Base-by-base conservation (phyloP, 2,329 filamentous ascomycete genomes). In the Aspergillus hortae region DNA sequence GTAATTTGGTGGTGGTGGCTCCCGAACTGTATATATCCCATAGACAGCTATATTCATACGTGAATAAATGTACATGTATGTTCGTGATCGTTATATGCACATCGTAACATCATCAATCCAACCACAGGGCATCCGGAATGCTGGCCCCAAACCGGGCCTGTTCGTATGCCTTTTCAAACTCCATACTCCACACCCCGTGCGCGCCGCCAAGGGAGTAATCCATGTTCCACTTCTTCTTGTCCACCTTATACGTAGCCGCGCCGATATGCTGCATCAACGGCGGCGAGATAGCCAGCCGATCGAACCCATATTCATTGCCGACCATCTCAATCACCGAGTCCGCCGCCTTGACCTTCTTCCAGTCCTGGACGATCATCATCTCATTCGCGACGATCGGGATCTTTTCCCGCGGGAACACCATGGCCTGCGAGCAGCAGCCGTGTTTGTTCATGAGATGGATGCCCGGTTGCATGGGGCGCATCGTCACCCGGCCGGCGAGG, bases 391-490 rank as follows among this genome's bases (percentile, higher is more conserved):
- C 49, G n/a, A 23, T 33, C 1, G 61, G 59, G 1, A 59, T 49
- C n/a, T 52, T 54, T n/a, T 58, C 54, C 3, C 68, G 68, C 1
- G 74, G 72, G 44, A 75, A 77, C 12, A 77, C 63, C 3, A 77
- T 65, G 5, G 67, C 75, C 61, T 78, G 75, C 6, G 69, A 68
- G 55, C 74, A 77, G 58, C 74, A 77, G 11, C 73, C 74, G 45
- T 69, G 73, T 6, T 65, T 54, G n/a, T 72, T 63, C 74, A 77
- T 77, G 19, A 64, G 51, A 47, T 70, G 67, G 6, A 78, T 60
- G 4, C 74, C 74, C 5, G 57, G 52, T 2, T 65, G 57, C 46
- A 70, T 63, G 2, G 72, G 72, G 1, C 67, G 62, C 23, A 75
- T 63, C 0, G 72, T 76, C 0, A 69, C 58, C 23, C 69, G 69